Evolutionary conservation across 805 yeast species (phyloP).

Genomic region (Candida easanensis): DNA sequence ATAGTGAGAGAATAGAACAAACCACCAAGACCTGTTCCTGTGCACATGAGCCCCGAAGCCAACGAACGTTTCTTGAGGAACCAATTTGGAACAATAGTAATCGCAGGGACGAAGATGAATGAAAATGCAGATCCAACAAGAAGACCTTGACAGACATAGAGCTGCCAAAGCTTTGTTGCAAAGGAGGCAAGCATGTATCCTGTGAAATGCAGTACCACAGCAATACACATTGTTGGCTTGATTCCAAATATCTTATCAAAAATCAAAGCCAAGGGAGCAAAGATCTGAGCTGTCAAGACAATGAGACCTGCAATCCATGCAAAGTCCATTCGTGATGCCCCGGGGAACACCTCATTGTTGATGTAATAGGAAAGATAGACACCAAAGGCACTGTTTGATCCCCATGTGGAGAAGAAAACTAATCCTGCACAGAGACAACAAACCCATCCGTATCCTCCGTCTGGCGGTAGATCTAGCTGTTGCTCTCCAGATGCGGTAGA

Average conservation of each 20-base stretch:
- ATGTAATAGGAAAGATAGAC: conserved; percentile 59
- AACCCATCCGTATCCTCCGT: conserved; percentile 72
- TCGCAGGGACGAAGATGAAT: conserved; percentile 54
- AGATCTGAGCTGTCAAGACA: conserved; percentile 50
- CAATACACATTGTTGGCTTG: conserved; percentile 45
- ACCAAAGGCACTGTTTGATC: conserved; percentile 57
- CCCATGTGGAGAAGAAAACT: conserved; percentile 66
- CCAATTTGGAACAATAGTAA: conserved; percentile 66
- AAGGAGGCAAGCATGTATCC: conserved; percentile 61
- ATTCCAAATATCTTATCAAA: conserved; percentile 49
- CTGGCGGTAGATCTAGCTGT: conserved; percentile 44
- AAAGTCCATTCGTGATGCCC: conserved; percentile 55
- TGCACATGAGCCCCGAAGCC: conserved; percentile 44
- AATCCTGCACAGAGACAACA: conserved; percentile 49
- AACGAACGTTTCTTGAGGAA: conserved; percentile 59
- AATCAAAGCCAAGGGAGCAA: conserved; percentile 57
- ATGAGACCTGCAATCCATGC: conserved; percentile 69
- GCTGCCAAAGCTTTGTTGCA: conserved; percentile 58
- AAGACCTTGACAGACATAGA: conserved; percentile 67
- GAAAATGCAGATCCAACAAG: conserved; percentile 53
- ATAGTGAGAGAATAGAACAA: conserved; percentile 41
- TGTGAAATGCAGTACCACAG: conserved; percentile 49
- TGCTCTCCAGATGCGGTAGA: not conserved
- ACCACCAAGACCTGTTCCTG: conserved; percentile 57
- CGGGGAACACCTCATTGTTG: conserved; percentile 46